Percentiles rank a stretch among this genome's conserved stretches.
Evolutionary conservation across 192 early-diverging fungal species (phyloP).

Genomic region (Gryganskiella cystojenkinii): DNA sequence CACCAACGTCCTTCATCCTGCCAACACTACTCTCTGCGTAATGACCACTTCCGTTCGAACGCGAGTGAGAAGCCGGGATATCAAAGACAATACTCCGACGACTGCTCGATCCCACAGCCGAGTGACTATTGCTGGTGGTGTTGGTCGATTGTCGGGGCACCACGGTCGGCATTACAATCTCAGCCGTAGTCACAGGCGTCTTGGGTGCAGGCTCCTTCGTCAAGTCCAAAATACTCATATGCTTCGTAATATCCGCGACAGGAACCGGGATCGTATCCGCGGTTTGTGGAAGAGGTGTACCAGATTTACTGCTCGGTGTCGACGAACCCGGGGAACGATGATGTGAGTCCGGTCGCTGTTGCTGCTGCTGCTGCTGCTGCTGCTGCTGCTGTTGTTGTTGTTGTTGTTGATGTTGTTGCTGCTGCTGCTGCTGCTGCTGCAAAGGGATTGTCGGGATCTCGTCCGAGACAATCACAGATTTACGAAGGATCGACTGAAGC

Average conservation of each 20-base stretch:
- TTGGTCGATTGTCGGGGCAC: conserved; percentile 21
- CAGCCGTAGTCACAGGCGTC: conserved; percentile 7
- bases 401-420: too few relatives aligned
- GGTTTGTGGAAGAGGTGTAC: conserved; percentile 33
- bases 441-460: conserved; percentile 1
- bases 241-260: conserved; percentile 36
- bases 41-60: conserved; percentile 5
- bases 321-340: conserved; percentile 32
- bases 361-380: too few relatives aligned
- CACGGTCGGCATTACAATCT: background rate
- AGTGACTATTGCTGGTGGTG: background rate
- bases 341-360: conserved; percentile 10
- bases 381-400: too few relatives aligned
- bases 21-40: conserved; percentile 1
- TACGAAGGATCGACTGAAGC: conserved; percentile 43
- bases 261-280: conserved; percentile 44
- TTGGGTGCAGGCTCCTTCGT: conserved; percentile 19
- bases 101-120: conserved; percentile 2
- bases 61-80: conserved; percentile 12
- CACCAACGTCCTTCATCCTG: conserved; percentile 46
- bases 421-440: too few relatives aligned
- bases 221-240: conserved; percentile 30
- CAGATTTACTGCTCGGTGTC: conserved; percentile 42
- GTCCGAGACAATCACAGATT: conserved; percentile 23
- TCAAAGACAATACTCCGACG: conserved; percentile 49